A percentile compares a stretch with the other conserved stretches of the same genome.
phyloP scores from a whole-genome alignment of 768 basidiomycete genomes.

The Piloderma croceum region DNA sequence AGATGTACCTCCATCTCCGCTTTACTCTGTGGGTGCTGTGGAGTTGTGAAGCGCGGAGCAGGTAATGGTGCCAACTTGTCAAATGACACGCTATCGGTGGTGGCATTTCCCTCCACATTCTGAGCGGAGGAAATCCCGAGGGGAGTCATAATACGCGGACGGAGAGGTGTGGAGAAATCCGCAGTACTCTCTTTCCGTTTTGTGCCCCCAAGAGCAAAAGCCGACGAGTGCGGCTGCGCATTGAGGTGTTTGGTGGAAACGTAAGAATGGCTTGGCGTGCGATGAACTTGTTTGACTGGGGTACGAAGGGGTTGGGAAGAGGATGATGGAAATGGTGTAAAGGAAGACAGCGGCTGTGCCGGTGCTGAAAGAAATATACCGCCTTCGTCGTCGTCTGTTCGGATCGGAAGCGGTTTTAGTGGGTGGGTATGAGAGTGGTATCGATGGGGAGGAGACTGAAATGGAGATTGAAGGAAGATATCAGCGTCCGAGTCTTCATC shows the following conservation, averaged over 20 bases:
- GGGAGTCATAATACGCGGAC: constrained; percentile 38
- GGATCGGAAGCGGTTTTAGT: constrained; percentile 39
- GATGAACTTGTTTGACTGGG: constrained; percentile 49
- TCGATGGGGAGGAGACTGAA: constrained; percentile 40
- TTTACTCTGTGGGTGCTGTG: constrained; percentile 28
- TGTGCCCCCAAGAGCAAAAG: constrained; percentile 40
- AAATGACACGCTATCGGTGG: constrained; percentile 29
- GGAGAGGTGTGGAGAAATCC: constrained; percentile 53
- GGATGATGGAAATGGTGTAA: constrained; percentile 39
- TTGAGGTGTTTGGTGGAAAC: constrained; percentile 33
- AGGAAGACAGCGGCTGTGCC: constrained; percentile 33
- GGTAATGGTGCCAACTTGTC: constrained; percentile 30
- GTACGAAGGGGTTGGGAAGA: constrained; percentile 51
- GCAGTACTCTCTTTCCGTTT: constrained; percentile 60
- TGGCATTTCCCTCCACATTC: constrained; percentile 7
- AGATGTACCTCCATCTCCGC: constrained; percentile 33
- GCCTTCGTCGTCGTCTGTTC: constrained; percentile 51
- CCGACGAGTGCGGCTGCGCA: constrained; percentile 2
- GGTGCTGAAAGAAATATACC: constrained; percentile 52
- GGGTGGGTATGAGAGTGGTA: too few relatives aligned
- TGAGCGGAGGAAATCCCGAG: constrained; percentile 26
- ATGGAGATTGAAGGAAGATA: constrained; percentile 50
- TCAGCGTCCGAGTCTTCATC: constrained; percentile 41
- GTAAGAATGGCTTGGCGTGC: constrained; percentile 34
- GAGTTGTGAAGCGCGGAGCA: constrained; percentile 22